A percentile compares a stretch with the other conserved stretches of the same genome.
phyloP scores from a whole-genome alignment of 2,329 filamentous ascomycete species.

The Fonsecaea pugnacius region DNA sequence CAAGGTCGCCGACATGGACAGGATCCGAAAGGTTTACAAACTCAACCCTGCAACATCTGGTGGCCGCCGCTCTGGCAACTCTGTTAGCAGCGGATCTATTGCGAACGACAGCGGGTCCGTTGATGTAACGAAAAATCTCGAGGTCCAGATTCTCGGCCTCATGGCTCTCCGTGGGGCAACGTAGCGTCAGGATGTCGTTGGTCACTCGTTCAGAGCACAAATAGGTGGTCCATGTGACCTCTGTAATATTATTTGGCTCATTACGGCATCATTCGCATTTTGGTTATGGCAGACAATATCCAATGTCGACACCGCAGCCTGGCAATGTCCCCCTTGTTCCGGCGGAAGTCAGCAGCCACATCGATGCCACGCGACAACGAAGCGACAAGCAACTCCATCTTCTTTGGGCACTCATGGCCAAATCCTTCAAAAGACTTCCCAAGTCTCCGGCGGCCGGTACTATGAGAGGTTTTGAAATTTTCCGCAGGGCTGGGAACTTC shows the following conservation, averaged over 20 bases:
- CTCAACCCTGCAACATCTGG: constrained; percentile 55
- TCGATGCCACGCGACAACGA: background rate
- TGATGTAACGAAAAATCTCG: constrained; percentile 60
- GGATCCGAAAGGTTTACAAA: constrained; percentile 85
- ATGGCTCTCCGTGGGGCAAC: constrained; percentile 74
- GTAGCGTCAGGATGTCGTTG: constrained; percentile 29
- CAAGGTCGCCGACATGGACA: constrained; percentile 65
- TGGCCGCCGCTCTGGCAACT: constrained; percentile 38
- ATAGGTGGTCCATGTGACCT: background rate
- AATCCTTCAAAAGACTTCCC: background rate
- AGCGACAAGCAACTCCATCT: background rate
- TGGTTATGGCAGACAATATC: background rate
- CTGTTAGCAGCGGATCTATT: constrained; percentile 14
- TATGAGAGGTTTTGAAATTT: background rate
- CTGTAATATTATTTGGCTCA: background rate
- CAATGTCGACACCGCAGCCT: background rate
- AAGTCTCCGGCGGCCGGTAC: background rate
- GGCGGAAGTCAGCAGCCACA: background rate
- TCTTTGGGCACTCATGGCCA: background rate
- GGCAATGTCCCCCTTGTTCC: background rate
- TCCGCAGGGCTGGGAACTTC: background rate
- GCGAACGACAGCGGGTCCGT: constrained; percentile 2
- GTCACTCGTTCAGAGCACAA: background rate
- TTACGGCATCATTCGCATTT: background rate
- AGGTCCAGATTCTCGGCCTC: constrained; percentile 70